phyloP scores from a whole-genome alignment of 805 yeast species.

The Debaryomyces prosopidis region DNA sequence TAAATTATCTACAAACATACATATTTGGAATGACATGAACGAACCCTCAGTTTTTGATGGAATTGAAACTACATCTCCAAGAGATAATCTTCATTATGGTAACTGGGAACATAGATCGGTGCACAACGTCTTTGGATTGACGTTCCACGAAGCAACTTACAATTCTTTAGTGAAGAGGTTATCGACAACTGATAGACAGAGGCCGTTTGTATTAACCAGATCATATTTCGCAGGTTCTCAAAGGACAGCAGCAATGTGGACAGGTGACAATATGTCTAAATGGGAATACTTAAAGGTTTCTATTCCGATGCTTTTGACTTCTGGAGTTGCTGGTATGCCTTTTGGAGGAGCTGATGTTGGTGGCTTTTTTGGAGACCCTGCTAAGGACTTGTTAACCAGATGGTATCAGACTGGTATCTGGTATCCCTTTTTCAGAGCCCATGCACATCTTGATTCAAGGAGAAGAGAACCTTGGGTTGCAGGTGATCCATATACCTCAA shows the following conservation, averaged over 20 bases:
- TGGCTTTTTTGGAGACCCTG: constrained; percentile 92
- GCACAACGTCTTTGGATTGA: constrained; percentile 82
- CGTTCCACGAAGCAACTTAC: constrained; percentile 79
- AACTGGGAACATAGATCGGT: constrained; percentile 88
- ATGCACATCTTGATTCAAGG: constrained; percentile 91
- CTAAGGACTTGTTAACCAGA: constrained; percentile 73
- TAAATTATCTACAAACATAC: constrained; percentile 64
- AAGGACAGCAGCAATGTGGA: constrained; percentile 92
- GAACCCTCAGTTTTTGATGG: constrained; percentile 96
- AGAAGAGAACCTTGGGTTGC: constrained; percentile 92
- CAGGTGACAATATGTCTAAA: constrained; percentile 92
- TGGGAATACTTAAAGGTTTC: constrained; percentile 87
- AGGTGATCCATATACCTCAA: constrained; percentile 68
- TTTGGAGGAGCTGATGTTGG: constrained; percentile 97
- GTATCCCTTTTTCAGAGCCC: constrained; percentile 96
- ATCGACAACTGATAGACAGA: constrained; percentile 40
- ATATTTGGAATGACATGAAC: constrained; percentile 97
- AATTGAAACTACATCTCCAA: constrained; percentile 89
- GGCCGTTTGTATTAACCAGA: constrained; percentile 89
- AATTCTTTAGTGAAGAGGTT: constrained; percentile 59
- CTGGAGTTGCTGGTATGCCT: constrained; percentile 83
- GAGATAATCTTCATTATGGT: constrained; percentile 75
- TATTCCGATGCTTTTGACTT: constrained; percentile 83
- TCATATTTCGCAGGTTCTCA: constrained; percentile 91
- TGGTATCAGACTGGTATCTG: constrained; percentile 97